Conservation (phyloP, 1,284 basidiomycete genomes). For the Papiliotrema fonsecae region DNA sequence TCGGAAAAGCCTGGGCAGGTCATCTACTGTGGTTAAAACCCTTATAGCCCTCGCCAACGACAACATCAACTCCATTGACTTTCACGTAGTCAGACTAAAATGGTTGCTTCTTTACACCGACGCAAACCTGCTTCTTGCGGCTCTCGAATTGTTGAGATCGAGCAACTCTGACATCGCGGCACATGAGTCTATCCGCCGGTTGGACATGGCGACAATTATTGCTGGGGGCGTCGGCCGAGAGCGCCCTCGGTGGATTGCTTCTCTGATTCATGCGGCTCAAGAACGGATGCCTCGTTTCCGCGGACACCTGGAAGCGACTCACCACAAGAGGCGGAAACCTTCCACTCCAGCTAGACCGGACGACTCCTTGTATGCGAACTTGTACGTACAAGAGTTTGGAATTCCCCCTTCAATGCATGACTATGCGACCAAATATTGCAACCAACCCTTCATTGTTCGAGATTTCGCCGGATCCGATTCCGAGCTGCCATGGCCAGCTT, state of each 20-base stretch:
- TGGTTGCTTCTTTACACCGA: slow-evolving; percentile 52
- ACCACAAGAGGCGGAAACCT: too few species aligned
- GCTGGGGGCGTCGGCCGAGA: slow-evolving; percentile 68
- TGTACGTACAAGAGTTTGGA: too few species aligned
- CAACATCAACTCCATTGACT: slow-evolving; percentile 47
- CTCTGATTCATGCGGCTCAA: slow-evolving; percentile 57
- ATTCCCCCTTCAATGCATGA: slow-evolving; percentile 55
- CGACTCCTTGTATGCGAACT: too few species aligned
- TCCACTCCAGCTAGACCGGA: too few species aligned
- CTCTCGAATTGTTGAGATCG: slow-evolving; percentile 15
- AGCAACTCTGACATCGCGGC: too few species aligned
- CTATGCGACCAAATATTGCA: slow-evolving; percentile 52
- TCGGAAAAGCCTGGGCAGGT: too few species aligned
- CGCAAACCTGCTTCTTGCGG: slow-evolving; percentile 32
- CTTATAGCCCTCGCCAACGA: slow-evolving; percentile 47
- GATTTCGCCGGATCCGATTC: slow-evolving; percentile 61
- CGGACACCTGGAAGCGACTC: background rate
- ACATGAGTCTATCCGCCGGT: too few species aligned
- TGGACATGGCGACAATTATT: slow-evolving; percentile 78
- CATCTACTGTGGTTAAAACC: too few species aligned
- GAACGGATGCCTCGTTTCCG: slow-evolving; percentile 16
- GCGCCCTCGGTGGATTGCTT: slow-evolving; percentile 59
- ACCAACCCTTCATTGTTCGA: slow-evolving; percentile 67
- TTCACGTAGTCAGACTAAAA: slow-evolving; percentile 38
- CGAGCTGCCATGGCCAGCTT: slow-evolving; percentile 56